phyloP scores from a whole-genome alignment of 2,329 filamentous ascomycete genomes.

The Curvularia lunata region DNA sequence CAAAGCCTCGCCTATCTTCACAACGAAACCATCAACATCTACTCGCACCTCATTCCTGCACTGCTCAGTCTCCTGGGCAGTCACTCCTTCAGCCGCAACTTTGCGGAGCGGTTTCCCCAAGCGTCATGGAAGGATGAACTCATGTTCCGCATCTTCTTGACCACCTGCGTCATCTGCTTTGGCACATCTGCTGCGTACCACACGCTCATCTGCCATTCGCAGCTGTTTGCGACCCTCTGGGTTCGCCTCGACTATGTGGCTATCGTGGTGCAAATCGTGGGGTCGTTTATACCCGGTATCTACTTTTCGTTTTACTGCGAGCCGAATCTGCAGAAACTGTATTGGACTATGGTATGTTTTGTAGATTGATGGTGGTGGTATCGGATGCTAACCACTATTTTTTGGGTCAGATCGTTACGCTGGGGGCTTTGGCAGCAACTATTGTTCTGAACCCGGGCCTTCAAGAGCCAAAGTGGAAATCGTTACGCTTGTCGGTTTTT shows the following conservation, averaged over 20 bases:
- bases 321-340: slow-evolving; percentile 39
- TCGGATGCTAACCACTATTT: not conserved
- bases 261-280: slow-evolving; percentile 86
- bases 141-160: slow-evolving; percentile 33
- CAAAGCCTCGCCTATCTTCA: slow-evolving; percentile 65
- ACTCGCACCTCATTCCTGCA: slow-evolving; percentile 62
- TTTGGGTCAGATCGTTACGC: not conserved
- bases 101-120: slow-evolving; percentile 13
- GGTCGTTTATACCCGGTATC: slow-evolving; percentile 83
- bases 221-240: slow-evolving; percentile 74
- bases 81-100: slow-evolving; percentile 18
- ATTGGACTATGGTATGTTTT: slow-evolving; percentile 49
- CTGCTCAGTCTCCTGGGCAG: slow-evolving; percentile 15
- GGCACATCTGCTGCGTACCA: slow-evolving; percentile 73
- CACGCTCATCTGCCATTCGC: slow-evolving; percentile 80
- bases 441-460: slow-evolving; percentile 83
- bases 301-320: slow-evolving; percentile 59
- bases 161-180: slow-evolving; percentile 46
- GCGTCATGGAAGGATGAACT: slow-evolving; percentile 27
- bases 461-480: slow-evolving; percentile 79
- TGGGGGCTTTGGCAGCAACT: slow-evolving; percentile 71
- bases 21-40: slow-evolving; percentile 72
- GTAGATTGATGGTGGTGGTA: no score
- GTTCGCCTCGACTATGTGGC: slow-evolving; percentile 92
- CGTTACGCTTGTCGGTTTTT: slow-evolving; percentile 86